Conservation (phyloP, 2,329 filamentous ascomycete species). For the Purpureocillium lavendulum region DNA sequence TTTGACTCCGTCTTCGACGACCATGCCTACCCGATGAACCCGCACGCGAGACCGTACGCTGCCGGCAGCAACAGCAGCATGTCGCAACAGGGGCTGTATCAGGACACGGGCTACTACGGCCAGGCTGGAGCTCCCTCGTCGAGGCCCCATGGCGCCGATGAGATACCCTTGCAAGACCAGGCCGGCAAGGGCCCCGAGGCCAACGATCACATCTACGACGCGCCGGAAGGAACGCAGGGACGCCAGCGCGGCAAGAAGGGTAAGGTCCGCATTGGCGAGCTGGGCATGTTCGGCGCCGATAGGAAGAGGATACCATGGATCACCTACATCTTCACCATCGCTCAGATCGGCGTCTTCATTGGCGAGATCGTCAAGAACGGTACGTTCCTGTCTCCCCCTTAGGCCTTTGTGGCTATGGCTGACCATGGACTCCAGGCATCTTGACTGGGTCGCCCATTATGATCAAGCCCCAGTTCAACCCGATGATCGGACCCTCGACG, state of each 20-base stretch:
- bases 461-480: constrained; percentile 82
- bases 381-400: constrained; percentile 31
- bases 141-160: constrained; percentile 35
- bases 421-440: constrained; percentile 41
- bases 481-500: constrained; percentile 91
- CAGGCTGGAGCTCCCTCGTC: constrained; percentile 24
- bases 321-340: constrained; percentile 68
- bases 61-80: constrained; percentile 29
- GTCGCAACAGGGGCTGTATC: constrained; percentile 26
- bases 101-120: constrained; percentile 52
- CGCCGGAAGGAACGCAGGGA: constrained; percentile 24
- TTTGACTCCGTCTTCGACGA: constrained; percentile 63
- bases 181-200: constrained; percentile 30
- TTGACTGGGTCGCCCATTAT: constrained; percentile 71
- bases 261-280: constrained; percentile 46
- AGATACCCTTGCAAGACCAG: constrained; percentile 50
- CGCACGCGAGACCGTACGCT: constrained; percentile 30
- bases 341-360: constrained; percentile 81
- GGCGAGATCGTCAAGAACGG: constrained; percentile 79
- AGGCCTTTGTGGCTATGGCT: background rate
- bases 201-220: constrained; percentile 56
- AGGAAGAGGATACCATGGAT: constrained; percentile 64
- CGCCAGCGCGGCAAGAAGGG: constrained; percentile 20
- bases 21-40: constrained; percentile 46
- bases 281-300: constrained; percentile 50